Evolutionary conservation across 192 early-diverging fungal species (phyloP).

Genomic region (Chytriomyces hyalinus): DNA sequence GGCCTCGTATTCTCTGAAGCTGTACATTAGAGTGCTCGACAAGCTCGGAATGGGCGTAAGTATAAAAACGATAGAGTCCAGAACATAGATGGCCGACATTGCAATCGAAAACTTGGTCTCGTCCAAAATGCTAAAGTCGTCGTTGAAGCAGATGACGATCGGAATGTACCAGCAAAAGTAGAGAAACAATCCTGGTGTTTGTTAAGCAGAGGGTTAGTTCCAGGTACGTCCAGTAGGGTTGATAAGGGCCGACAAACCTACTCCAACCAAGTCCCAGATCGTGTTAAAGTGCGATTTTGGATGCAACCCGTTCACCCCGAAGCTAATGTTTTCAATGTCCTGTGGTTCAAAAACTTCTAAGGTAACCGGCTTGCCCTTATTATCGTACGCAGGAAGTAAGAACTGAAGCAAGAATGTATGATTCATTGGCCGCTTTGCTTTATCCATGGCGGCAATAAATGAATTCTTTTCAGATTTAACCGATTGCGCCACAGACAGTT

Average conservation of each 20-base stretch:
- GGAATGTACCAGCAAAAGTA: constrained; percentile 17
- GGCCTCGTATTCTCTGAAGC: constrained; percentile 18
- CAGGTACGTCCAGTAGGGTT: too few species aligned
- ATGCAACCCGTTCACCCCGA: constrained; percentile 12
- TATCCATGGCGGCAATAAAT: too few species aligned
- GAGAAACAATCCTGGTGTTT: too few species aligned
- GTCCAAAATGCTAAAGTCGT: too few species aligned
- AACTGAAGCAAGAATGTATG: constrained; percentile 35
- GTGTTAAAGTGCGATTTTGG: constrained; percentile 18
- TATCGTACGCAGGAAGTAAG: constrained; percentile 21
- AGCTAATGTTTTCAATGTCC: constrained; percentile 14
- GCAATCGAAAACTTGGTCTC: neutral
- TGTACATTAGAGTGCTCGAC: constrained; percentile 9
- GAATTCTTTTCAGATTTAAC: too few species aligned
- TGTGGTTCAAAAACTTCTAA: neutral
- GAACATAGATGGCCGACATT: neutral
- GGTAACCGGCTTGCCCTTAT: constrained; percentile 6
- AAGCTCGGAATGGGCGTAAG: neutral
- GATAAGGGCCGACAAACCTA: too few species aligned
- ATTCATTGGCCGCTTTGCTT: constrained; percentile 28
- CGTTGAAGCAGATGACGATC: constrained; percentile 3
- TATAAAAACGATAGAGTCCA: neutral
- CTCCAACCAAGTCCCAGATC: constrained; percentile 8
- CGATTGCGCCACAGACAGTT: too few species aligned
- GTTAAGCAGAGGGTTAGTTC: too few species aligned